Evolutionary conservation across 192 early-diverging fungal species (phyloP), one percentile per base, ranked within the genome.

Genomic region (Allomyces javanicus): DNA sequence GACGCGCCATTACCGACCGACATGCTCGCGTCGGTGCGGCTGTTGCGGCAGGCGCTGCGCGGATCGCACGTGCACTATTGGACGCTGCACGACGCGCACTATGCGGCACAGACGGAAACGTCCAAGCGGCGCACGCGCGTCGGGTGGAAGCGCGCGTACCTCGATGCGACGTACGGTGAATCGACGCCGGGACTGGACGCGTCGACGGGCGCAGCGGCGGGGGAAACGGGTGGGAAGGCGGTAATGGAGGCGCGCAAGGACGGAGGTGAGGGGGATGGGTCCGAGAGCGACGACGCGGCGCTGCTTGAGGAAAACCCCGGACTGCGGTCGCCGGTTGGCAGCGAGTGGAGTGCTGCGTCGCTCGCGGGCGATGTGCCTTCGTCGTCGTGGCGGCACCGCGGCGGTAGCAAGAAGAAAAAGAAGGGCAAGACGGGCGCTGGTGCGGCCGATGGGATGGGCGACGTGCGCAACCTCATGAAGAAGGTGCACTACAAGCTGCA

Each of bases 401-500:
- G 21, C 50, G 17, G 21, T 6, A 21, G 50, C 3, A 58, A 58
- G 50, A 58, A 58, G 17, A 58, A 58, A 14, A 58, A 14, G 50
- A n/a, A n/a, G 17, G 50, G 50, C 50, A n/a, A 14, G 17, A 3
- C 5, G 50, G 50, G 50, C 50, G 50, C 17, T 4, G 50, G 17
- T 58, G 50, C 17, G 50, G 50, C 17, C 50, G 50, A 58, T n/a
- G 50, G 50, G 17, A 58, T 58, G 50, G 50, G 21, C 50, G 17
- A 58, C 21, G 50, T 58, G 50, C 50, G 50, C 17, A n/a, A 14
- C 5, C 50, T 58, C 1, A 58, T 58, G 50, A 14, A n/a, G 17
- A 58, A 58, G 50, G 50, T 58, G 50, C 50, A 58, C 50, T 58
- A 58, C 50, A 58, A 58, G 50, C 50, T 58, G 50, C 50, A 58